phyloP scores from a whole-genome alignment of 176 grass and related monocot species.

The Pontederia paniculata region DNA sequence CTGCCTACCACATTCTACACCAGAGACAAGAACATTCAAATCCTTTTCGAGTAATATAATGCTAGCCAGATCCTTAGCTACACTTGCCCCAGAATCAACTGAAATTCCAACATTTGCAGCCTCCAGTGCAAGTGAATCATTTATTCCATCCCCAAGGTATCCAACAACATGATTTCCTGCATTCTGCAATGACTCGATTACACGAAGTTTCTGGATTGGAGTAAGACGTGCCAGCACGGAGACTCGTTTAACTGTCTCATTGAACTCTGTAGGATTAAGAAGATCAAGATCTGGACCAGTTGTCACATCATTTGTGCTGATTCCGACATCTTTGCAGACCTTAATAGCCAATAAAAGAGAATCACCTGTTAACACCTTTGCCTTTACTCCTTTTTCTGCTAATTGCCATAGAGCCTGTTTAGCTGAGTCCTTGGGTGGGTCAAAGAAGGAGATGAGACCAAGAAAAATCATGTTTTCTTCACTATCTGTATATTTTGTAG shows the following conservation, averaged over 20 bases:
- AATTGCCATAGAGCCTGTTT: conserved; percentile 29
- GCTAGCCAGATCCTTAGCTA: conserved; percentile 27
- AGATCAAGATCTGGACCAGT: conserved; percentile 24
- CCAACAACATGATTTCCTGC: conserved; percentile 35
- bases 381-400: conserved; percentile 28
- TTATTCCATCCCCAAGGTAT: conserved; percentile 35
- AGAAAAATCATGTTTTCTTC: conserved; percentile 38
- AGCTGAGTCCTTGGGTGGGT: conserved; percentile 34
- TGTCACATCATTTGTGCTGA: conserved; percentile 26
- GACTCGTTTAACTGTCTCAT: conserved; percentile 27
- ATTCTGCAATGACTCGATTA: conserved; percentile 30
- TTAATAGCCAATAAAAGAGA: conserved; percentile 29
- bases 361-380: conserved; percentile 36
- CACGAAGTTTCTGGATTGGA: conserved; percentile 31
- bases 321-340: conserved; percentile 35
- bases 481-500: conserved; percentile 4
- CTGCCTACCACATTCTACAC: conserved; percentile 27
- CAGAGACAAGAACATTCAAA: conserved; percentile 33
- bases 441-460: conserved; percentile 32
- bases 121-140: conserved; percentile 34
- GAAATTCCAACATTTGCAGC: conserved; percentile 38
- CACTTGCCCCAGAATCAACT: conserved; percentile 29
- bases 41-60: conserved; percentile 41
- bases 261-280: conserved; percentile 23
- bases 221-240: conserved; percentile 34